Base-by-base conservation (phyloP, 352 stramenopile species). In the Phytophthora hibernalis region DNA sequence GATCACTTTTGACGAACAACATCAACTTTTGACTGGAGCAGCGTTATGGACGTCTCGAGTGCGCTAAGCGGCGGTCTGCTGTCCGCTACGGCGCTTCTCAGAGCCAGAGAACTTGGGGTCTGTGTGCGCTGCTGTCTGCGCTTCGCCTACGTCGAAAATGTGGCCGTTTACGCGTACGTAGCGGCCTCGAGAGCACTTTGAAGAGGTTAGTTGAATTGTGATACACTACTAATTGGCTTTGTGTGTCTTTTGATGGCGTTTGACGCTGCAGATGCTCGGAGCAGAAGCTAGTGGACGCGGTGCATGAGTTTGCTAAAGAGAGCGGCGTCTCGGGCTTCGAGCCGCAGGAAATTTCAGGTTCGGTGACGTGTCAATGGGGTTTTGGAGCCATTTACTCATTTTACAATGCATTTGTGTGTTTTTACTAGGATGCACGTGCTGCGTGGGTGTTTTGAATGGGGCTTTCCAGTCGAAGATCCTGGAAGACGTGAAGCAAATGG, bases 71-170 rank as follows among this genome's bases (percentile, higher is more conserved):
- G n/a, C 9, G 52, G 60, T 12, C 49, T 60, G 45, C 69, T 93
- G 47, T 73, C 72, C 12, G 68, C 72, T 5, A 59, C 72, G 11
- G 72, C 59, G 45, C 66, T 55, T 43, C 54, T 37, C 33, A 62
- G 43, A 15, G 54, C 58, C 3, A 18, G 44, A 53, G 40, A 73
- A 11, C 51, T 75, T 9, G 75, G 73, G 9, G 59, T 95, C 0
- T 95, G 87, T 21, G 60, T 82, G 62, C 87, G 85, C 26, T 95
- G 87, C 65, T 87, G 77, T 20, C 63, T 95, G 61, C 85, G 87
- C 53, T 87, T 93, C 38, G 70, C 72, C 7, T 69, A 71, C 44
- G 59, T 91, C 15, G 61, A 80, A 7, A 73, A 91, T 10, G 44
- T 54, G 45, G 51, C 56, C 15, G 18, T 87, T 48, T 95, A 93